Base-by-base conservation (phyloP, 2,329 filamentous ascomycete genomes). In the Trichoderma citrinoviride region DNA sequence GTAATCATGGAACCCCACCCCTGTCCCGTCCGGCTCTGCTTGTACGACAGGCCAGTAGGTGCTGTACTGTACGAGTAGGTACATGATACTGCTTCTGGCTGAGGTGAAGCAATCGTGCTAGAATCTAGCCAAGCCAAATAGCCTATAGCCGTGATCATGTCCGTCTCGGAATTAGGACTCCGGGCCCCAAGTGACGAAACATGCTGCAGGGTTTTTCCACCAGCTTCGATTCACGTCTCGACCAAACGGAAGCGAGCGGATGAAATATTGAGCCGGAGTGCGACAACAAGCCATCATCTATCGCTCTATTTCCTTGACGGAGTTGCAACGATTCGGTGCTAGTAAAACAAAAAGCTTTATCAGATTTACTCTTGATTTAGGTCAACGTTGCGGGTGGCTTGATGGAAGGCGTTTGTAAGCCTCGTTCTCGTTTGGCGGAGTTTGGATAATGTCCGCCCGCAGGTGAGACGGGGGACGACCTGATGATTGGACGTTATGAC, bases 391-490 rank as follows among this genome's bases (percentile, higher is more conserved):
- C 52, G 29, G 52, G 33, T 40, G 37, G 37, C 17, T 44, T 56
- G n/a, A n/a, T 44, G 25, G 23, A 37, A 44, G 29, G 21, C 47
- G 41, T 57, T 60, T 44, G 47, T 61, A 29, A 53, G 47, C 46
- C 47, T 40, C 21, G 37, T 37, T 43, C 14, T 27, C 21, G 40
- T 27, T 27, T 46, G 49, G 60, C 49, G 60, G 60, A 54, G 49
- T 46, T 62, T 62, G 43, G 5, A 46, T n/a, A 53, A 62, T 54
- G 60, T 62, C 60, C 60, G 60, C 60, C 33, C 33, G 33, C 60
- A 37, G 27, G 37, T 15, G 14, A 50, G 29, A 23, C 12, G 46
- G 41, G n/a, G 12, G 12, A 27, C 1, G 17, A 47, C 43, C 17
- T 52, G 40, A 53, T 47, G 33, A 41, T 25, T 29, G 15, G 29